phyloP scores from a whole-genome alignment of 192 early-diverging fungal genomes.

The Podila verticillata region DNA sequence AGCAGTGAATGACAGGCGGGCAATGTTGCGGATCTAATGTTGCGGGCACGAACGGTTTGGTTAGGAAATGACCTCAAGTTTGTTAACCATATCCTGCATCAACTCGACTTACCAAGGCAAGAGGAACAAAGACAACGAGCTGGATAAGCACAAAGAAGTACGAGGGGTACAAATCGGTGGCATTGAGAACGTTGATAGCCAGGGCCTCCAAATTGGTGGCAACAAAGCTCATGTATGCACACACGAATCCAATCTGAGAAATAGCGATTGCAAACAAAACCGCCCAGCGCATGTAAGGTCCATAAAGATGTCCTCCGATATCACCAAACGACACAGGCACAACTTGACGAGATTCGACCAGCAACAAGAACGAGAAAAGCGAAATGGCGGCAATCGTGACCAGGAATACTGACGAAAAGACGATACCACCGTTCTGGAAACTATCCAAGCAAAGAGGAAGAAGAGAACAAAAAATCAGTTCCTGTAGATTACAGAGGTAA shows the following conservation, averaged over 20 bases:
- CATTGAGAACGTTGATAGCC: conserved; percentile 27
- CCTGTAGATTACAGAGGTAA: neutral
- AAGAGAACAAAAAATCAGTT: neutral
- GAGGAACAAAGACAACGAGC: conserved; percentile 59
- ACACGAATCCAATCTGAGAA: conserved; percentile 75
- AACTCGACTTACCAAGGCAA: conserved; percentile 52
- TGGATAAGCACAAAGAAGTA: conserved; percentile 59
- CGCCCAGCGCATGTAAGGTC: conserved; percentile 68
- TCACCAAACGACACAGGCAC: conserved; percentile 80
- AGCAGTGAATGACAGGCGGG: conserved; percentile 85
- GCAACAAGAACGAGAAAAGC: conserved; percentile 73
- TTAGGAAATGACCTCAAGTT: neutral
- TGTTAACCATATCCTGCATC: neutral
- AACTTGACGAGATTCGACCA: conserved; percentile 74
- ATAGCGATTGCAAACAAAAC: conserved; percentile 78
- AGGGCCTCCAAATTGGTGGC: conserved; percentile 64
- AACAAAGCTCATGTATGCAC: conserved; percentile 73
- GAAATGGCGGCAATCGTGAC: conserved; percentile 75
- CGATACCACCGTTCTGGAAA: conserved; percentile 81
- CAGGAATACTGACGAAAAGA: conserved; percentile 73
- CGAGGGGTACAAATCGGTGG: conserved; percentile 26
- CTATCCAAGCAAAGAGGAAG: conserved; percentile 33
- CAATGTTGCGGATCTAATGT: conserved; percentile 83
- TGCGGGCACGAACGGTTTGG: conserved; percentile 55
- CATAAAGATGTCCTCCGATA: conserved; percentile 72